Evolutionary conservation across 208 protist species (phyloP), one percentile per base, ranked within the genome.

Genomic region (Acanthamoeba lenticulata): DNA sequence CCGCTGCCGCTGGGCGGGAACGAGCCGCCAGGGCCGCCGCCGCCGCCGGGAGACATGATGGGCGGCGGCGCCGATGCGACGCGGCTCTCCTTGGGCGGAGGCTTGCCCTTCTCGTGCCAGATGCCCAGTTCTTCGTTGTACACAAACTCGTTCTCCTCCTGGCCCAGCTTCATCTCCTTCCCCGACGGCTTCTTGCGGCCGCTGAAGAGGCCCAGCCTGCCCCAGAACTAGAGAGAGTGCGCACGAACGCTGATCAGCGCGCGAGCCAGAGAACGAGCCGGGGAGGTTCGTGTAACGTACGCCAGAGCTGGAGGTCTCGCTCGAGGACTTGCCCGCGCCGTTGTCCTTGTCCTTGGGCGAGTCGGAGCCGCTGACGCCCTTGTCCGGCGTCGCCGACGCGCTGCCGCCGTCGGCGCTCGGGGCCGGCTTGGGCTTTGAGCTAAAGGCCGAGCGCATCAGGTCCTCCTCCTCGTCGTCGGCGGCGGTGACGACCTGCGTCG

Each of bases 111-210:
- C 42, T 85, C 40, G 74, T 85, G 74, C 74, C 74, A 85, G 27
- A 85, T 52, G 74, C 74, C 74, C 74, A 85, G 40, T n/a, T 85
- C 74, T 32, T 85, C 74, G 74, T 85, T 85, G 42, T 85, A 85
- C 44, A 85, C 74, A 85, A 85, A 85, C 74, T 85, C 74, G 42
- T 44, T 85, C 38, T 85, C 74, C 17, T 13, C 32, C 32, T 72
- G 62, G 24, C 74, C 74, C 3, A 85, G 74, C 74, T 34, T n/a
- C 74, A 85, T 85, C 74, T 85, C 74, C 62, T 72, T 72, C 24
- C 62, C 62, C 32, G 62, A 32, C 2, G 49, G 49, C 62, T 72
- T 72, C 62, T 72, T 72, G 21, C 62, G 1, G 62, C 24, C 13
- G 5, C 49, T 21, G 1, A 72, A n/a, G 15, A 15, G 24, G 32